Conservation (phyloP, 768 basidiomycete genomes). For the Cytidiella melzeri region DNA sequence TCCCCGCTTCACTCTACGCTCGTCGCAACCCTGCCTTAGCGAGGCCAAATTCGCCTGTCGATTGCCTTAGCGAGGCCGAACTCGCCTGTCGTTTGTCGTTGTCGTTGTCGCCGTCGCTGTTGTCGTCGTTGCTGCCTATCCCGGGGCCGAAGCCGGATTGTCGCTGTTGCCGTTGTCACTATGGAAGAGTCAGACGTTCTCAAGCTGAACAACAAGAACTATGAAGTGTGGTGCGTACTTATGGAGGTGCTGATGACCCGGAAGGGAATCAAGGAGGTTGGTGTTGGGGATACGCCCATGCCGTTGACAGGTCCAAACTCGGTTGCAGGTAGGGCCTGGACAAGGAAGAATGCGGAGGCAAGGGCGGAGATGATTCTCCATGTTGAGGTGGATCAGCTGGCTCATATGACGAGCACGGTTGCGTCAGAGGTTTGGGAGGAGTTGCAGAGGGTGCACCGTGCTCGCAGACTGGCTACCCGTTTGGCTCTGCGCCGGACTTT, state of each 20-base stretch:
- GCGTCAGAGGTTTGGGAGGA: constrained; percentile 20
- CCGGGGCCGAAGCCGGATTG: not conserved
- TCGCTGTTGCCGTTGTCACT: not conserved
- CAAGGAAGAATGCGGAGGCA: constrained; percentile 14
- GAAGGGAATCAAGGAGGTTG: constrained; percentile 15
- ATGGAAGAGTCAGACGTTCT: not conserved
- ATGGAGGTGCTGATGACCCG: constrained; percentile 14
- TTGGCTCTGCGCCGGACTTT: constrained; percentile 19
- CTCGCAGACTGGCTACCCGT: constrained; percentile 23
- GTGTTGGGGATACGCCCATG: not conserved
- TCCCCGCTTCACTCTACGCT: not conserved
- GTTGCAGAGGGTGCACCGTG: constrained; percentile 21
- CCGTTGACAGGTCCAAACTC: constrained; percentile 4
- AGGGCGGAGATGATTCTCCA: constrained; percentile 19
- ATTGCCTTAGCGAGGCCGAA: not conserved
- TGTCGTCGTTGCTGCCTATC: not conserved
- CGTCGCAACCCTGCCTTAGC: not conserved
- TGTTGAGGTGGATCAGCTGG: constrained; percentile 22
- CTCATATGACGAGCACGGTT: constrained; percentile 15
- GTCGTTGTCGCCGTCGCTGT: not conserved
- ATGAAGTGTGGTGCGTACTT: constrained; percentile 15
- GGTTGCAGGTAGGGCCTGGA: constrained; percentile 5
- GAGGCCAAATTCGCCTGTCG: not conserved
- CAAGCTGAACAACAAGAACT: constrained; percentile 17
- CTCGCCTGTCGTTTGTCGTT: not conserved